Conservation (phyloP, 768 basidiomycete genomes). For the Termitomyces sp. region DNA sequence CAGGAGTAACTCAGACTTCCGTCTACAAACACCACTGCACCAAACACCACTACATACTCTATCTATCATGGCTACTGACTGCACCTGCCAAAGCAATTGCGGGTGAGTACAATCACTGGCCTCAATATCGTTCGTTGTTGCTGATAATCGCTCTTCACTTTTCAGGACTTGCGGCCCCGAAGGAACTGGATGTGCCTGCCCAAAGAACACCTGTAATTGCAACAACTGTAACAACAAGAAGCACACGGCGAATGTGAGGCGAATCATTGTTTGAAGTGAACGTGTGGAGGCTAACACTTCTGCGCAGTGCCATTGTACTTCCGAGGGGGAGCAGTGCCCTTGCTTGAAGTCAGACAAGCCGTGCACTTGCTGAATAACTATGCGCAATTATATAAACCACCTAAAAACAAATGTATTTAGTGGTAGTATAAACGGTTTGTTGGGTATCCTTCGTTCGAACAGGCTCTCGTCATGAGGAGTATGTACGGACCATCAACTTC, state of each 20-base stretch:
- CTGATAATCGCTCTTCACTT: no score
- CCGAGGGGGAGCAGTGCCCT: conserved; percentile 20
- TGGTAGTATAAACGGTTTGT: not conserved
- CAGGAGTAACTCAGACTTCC: not conserved
- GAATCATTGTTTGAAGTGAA: no score
- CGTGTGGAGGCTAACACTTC: not conserved
- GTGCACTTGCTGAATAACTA: conserved; percentile 25
- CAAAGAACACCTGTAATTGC: conserved; percentile 30
- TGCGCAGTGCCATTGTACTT: conserved; percentile 26
- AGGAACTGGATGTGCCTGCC: conserved; percentile 31
- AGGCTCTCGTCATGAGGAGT: no score
- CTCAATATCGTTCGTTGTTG: not conserved
- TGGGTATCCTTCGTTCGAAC: no score
- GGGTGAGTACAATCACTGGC: conserved; percentile 9
- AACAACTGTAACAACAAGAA: conserved; percentile 30
- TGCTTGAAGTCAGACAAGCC: conserved; percentile 25
- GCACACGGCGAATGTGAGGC: conserved; percentile 28
- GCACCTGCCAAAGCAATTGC: conserved; percentile 27
- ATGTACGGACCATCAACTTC: no score
- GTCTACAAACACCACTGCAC: not conserved
- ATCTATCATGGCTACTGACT: conserved; percentile 19
- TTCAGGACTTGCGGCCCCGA: conserved; percentile 29
- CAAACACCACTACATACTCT: not conserved
- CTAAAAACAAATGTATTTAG: not conserved
- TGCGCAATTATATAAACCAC: no score